Base-by-base conservation (phyloP, 495 filamentous ascomycete species). In the Penicillium soppii region DNA sequence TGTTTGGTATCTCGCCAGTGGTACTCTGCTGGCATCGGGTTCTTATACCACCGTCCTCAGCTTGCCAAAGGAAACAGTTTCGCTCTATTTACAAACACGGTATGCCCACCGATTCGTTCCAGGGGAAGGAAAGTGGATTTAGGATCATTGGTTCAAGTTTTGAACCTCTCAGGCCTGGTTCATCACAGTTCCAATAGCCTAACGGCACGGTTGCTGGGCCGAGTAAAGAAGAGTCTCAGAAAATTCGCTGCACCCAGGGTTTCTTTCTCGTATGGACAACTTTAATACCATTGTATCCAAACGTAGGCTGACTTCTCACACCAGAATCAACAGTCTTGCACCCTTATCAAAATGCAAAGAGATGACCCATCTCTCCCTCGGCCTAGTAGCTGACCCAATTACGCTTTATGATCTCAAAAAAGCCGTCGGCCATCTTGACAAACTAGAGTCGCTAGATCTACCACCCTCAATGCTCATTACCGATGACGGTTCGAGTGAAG, bases 211-310 rank as follows among this genome's bases (percentile, higher is more conserved):
- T 62, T 91, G 10, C 59, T 91, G 16, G 79, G 80, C 4, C 66
- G 82, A 16, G 71, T 82, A 9, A 85, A 86, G 47, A 65, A 59
- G 17, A 76, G 71, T 16, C 65, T 91, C 7, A 77, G 82, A 39
- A 68, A 70, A 25, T 87, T 91, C 57, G 65, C 81, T 27, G 87
- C 87, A 12, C 87, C 87, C 0, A 82, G 81, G 38, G 73, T 82
- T 2, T 78, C 77, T 9, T 91, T 91, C 57, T 74, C 77, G 75
- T 77, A 56, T 45, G 74, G 67, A 0, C 12, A 19, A 3, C 16
- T 27, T 17, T 19, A 9, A 19, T 6, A 36, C 10, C 1, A 16
- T 10, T 36, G 1, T 5, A 22, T 29, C 4, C 1, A 7, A 20
- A 19, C 7, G 15, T 16, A 7, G 10, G 8, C 35, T 9, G 37